Evolutionary conservation across 2,329 filamentous ascomycete genomes (phyloP), one percentile per base, ranked within the genome.

Genomic region (Cladosporium sp.): DNA sequence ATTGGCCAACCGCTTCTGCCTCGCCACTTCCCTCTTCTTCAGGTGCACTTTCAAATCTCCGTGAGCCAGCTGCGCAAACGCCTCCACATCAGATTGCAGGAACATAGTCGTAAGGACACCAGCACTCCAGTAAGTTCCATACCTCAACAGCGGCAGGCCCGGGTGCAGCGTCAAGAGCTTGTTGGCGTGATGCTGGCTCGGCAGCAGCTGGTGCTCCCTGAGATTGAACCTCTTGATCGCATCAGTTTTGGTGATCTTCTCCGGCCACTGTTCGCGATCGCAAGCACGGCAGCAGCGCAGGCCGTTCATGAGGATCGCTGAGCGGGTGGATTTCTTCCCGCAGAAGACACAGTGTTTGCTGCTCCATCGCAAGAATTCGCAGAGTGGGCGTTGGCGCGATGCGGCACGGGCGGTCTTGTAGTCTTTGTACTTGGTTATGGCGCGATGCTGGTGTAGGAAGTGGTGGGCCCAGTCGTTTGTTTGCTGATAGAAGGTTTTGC

Each of bases 211-310:
- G 20, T 67, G 52, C 11, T 66, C 61, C 8, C 60, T 61, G 4
- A 71, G 55, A 6, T 63, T 55, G 57, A 58, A 70, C 28, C 64
- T 39, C 12, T 60, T 62, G 28, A 61, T 64, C 2, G 69, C 69
- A 14, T 63, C 43, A 0, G 66, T 70, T 59, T 67, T 67, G 36
- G 68, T 71, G 30, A 71, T 69, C 56, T 67, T 71, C n/a, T 67
- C 64, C 3, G 64, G 61, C 68, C 69, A 72, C 15, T 71, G 50
- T 40, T 52, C 55, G 37, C 61, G 61, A 47, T 72, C 70, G 58
- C 70, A 72, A 0, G 22, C 25, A 3, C n/a, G 22, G 55, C 70
- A 72, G 60, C 69, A 71, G 11, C 59, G 52, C n/a, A 71, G 42
- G 0, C 67, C 65, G 40, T 66, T 72, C 49, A 67, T 63, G 17